Evolutionary conservation across 306 rosid genomes (phyloP), one percentile per base, ranked within the genome.

Genomic region (Comarum palustre): DNA sequence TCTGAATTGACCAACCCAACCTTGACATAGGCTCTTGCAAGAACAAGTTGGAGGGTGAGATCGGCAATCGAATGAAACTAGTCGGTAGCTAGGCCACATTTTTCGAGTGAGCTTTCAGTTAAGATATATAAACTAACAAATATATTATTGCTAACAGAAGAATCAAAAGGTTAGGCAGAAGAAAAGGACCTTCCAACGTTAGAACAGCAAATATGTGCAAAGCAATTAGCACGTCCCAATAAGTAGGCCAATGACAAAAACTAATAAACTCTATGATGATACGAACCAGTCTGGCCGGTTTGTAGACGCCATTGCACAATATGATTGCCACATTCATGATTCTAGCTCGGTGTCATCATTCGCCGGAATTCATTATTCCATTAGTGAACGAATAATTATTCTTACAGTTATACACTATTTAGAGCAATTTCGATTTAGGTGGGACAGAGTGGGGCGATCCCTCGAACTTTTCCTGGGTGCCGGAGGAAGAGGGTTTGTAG

Each of bases 101-200:
- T 82, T 75, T 82, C 63, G 84, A 83, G 88, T 88, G 79, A 6
- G 42, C n/a, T 73, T 79, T 54, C 73, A 73, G 68, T 84, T 80
- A 15, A 72, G 48, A 75, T 27, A 43, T 27, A 60, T 77, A 84
- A 76, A 73, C 43, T 73, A 75, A 55, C 17, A 13, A 34, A 31
- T 68, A 27, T 46, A 27, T 69, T 7, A 14, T 11, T 51, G 66
- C 12, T 29, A 52, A 75, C 82, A 60, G 78, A 81, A 76, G 77
- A 82, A 78, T 85, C 68, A 66, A 63, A 77, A 57, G 32, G 92
- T 87, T 90, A 76, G 97, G 84, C 63, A 65, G 82, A 79, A 76
- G 88, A 86, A 51, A 84, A 77, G 22, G 98, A 86, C 97, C 87
- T 90, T 90, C 97, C 97, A 93, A 86, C 98, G 84, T 84, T 66